Evolutionary conservation across 768 basidiomycete species (phyloP), one percentile per base, ranked within the genome.

Genomic region (Russula brevipes): DNA sequence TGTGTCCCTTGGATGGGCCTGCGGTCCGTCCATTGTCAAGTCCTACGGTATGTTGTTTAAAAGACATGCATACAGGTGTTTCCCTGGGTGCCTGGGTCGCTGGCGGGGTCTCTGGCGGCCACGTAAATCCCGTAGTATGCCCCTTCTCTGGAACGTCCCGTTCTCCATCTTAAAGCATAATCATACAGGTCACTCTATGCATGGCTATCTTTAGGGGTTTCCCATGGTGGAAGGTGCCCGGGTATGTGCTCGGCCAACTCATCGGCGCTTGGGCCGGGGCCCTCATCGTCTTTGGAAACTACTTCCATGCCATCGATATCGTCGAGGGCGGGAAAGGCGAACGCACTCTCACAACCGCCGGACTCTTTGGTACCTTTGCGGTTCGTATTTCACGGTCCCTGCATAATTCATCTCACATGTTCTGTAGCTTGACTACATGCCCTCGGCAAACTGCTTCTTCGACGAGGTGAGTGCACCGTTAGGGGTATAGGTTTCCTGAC

Each of bases 151-250:
- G 4, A 5, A 11, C 33, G 11, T 57, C 9, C 38, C 31, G 3
- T 30, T 24, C 8, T 33, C 5, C 4, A 16, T 30, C 38, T 59
- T 38, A 16, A 33, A 42, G 33, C 17, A 30, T 16, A 17, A 52
- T 33, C 1, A 8, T 19, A 35, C 38, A 87, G 85, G 79, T 91
- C 31, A 93, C 91, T 17, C 73, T 93, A 54, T 79, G 84, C 14
- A 69, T 91, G 50, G 88, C 87, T 4, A 76, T 82, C 2, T 84
- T 85, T 72, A 83, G 90, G 65, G 80, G 79, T 51, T 91, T 93
- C 73, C 88, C 91, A 0, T 88, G 88, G 86, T 80, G 79, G 67
- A 92, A 92, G 71, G 91, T 91, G 0, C 91, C 91, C 0, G 79
- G 68, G 24, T 91, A 85, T 71, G 81, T 88, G 51, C 69, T 83